Evolutionary conservation across 2,329 filamentous ascomycete species (phyloP).

Genomic region (Atkinsonella texensis): DNA sequence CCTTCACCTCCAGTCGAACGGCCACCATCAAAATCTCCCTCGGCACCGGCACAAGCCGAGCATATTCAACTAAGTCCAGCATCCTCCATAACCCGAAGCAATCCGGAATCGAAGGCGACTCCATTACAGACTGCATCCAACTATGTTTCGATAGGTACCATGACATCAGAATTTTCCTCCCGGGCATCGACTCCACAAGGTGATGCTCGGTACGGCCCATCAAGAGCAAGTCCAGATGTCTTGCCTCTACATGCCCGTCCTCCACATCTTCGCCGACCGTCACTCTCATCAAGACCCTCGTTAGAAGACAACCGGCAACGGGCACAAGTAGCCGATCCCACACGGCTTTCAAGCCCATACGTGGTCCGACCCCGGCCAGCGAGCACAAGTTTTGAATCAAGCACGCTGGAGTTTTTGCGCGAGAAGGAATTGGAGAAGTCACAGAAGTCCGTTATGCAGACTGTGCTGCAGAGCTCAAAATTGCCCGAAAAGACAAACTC

Average conservation of each 20-base stretch:
- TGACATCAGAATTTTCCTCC: slow-evolving; percentile 52
- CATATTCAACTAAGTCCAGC: slow-evolving; percentile 41
- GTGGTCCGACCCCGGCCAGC: slow-evolving; percentile 52
- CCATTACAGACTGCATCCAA: slow-evolving; percentile 29
- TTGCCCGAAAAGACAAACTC: neutral
- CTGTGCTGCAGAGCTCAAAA: neutral
- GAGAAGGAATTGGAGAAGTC: slow-evolving; percentile 51
- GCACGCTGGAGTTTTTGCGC: slow-evolving; percentile 62
- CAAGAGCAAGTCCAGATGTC: neutral
- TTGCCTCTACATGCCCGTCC: slow-evolving; percentile 13
- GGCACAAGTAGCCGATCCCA: slow-evolving; percentile 10
- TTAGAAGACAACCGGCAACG: slow-evolving; percentile 13
- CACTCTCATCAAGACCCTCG: slow-evolving; percentile 11
- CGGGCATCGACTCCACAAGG: slow-evolving; percentile 25
- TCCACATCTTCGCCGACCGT: slow-evolving; percentile 13
- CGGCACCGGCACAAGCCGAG: slow-evolving; percentile 27
- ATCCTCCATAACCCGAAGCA: slow-evolving; percentile 51
- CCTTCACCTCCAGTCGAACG: slow-evolving; percentile 16
- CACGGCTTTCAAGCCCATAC: slow-evolving; percentile 20
- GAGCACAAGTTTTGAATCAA: slow-evolving; percentile 74
- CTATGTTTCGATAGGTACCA: slow-evolving; percentile 57
- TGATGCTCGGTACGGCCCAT: slow-evolving; percentile 9
- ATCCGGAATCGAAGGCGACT: slow-evolving; percentile 48
- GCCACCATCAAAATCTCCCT: slow-evolving; percentile 25
- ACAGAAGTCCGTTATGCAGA: slow-evolving; percentile 16